phyloP scores from a whole-genome alignment of 495 filamentous ascomycete genomes.

The Hapsidospora chrysogenum region DNA sequence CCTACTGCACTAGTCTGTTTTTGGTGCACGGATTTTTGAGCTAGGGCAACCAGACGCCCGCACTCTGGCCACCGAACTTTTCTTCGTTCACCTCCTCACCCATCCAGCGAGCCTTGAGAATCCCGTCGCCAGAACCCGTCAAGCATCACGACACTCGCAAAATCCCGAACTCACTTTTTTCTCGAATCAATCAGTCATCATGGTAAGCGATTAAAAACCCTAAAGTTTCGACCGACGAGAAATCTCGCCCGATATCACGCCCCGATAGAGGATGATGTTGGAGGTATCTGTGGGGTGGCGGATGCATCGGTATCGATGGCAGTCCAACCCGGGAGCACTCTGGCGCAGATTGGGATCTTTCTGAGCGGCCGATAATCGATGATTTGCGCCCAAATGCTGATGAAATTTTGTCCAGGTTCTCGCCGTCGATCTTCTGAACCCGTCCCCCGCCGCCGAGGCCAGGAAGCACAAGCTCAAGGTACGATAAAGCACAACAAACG shows the following conservation, averaged over 20 bases:
- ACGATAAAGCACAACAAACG: slow-evolving; percentile 9
- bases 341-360: no score
- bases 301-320: slow-evolving; percentile 1
- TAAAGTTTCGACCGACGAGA: background rate
- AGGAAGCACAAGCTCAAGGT: slow-evolving; percentile 99
- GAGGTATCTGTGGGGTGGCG: no score
- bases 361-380: background rate
- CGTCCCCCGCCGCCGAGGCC: slow-evolving; percentile 82
- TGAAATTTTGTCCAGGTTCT: slow-evolving; percentile 57
- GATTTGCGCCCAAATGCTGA: slow-evolving; percentile 25
- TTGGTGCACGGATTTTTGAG: slow-evolving; percentile 1
- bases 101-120: slow-evolving; percentile 12
- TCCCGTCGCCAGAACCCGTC: slow-evolving; percentile 19
- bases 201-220: slow-evolving; percentile 28
- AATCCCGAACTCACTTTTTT: slow-evolving; percentile 17
- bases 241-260: slow-evolving; percentile 1
- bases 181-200: slow-evolving; percentile 31
- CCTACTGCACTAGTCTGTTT: slow-evolving; percentile 3
- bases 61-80: slow-evolving; percentile 11
- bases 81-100: slow-evolving; percentile 14
- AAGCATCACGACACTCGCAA: slow-evolving; percentile 28
- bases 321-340: no score
- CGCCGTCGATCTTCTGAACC: slow-evolving; percentile 99
- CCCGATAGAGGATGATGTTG: no score
- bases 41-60: slow-evolving; percentile 11